Evolutionary conservation across 192 early-diverging fungal genomes (phyloP), one percentile per base, ranked within the genome.

Genomic region (Backusella westeae): DNA sequence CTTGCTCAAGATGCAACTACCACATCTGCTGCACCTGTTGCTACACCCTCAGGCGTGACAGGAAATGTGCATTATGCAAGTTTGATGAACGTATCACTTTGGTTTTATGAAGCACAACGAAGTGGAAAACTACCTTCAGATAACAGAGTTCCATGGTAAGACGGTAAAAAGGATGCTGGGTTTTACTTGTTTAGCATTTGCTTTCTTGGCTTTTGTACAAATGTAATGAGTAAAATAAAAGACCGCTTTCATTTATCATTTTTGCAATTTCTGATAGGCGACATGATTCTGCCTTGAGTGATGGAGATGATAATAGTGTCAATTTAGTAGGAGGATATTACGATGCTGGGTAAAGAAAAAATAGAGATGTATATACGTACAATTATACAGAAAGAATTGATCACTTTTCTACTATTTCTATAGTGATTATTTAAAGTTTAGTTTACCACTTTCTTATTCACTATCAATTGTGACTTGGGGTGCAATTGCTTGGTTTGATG

Each of bases 391-490:
- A 35, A 6, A 71, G 19, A 36, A 17, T 4, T 34, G 19, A 34
- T 5, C 10, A 8, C 6, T 19, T 39, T 68, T 68, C 6, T 68
- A 9, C 36, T 36, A 9, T 10, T 42, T 21, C 9, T 10, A 14
- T 26, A 81, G 89, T 29, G 89, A 90, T 72, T 87, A 90, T 53
- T 52, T 90, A 38, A 90, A 90, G 73, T 90, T 90, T 65, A 86
- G 84, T 26, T 83, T 89, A 15, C 89, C 89, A 52, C 72, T 90
- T 52, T 84, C 87, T 0, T 84, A 88, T 46, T 72, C 85, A 4
- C 38, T 90, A 46, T 46, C 87, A 5, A 71, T 84, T 44, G 69
- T 85, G 7, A 77, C 86, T 23, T 90, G 88, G 87, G 89, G 89
- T 19, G 89, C 76, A 32, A 41, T 88, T 42, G 82, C 87, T 71